Base-by-base conservation (phyloP, 2,329 filamentous ascomycete genomes). In the Fusarium xyrophilum region DNA sequence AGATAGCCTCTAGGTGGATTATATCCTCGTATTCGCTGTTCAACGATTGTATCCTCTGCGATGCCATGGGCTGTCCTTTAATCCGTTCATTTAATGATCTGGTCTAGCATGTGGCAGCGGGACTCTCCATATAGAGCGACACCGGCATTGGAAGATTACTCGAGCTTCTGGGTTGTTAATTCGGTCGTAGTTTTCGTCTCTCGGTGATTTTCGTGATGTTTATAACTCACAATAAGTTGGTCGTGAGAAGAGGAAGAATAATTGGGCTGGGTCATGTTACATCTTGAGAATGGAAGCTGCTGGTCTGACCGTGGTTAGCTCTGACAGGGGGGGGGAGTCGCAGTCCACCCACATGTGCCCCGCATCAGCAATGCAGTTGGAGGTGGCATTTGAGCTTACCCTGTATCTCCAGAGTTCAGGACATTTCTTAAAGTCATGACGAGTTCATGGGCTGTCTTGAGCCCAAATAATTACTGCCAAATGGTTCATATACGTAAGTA, bases 91-190 rank as follows among this genome's bases (percentile, higher is more conserved):
- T 48, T 46, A 65, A 39, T 60, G 27, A 39, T 60, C 25, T 61
- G 12, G 60, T 63, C 57, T 67, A 70, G 52, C 67, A 73, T 68
- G 63, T 66, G 65, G 69, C 55, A 63, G 66, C 57, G 25, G 54
- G 57, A 52, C 55, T 64, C 58, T 70, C 46, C 38, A 28, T 51
- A 43, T 60, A 63, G 39, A 56, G 51, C 58, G 55, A 56, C 27
- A 53, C 38, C 55, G 39, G 61, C 71, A 73, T 73, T 60, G 67
- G 44, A 38, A 35, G 47, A 39, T 19, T 19, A 14, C 33, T 47
- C 52, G 47, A 57, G 42, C 36, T 58, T 47, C 7, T 8, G 14
- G 23, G 8, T 25, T 19, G 33, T 46, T 21, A 23, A 40, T 12
- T 14, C 28, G 19, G 36, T 33, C 7, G 17, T 11, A 3, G 12